These are phyloP conservation scores for Orychophragmus violaceus DNA, from an alignment of 345 rosid genomes.

Conservation along the genomic window DNA sequence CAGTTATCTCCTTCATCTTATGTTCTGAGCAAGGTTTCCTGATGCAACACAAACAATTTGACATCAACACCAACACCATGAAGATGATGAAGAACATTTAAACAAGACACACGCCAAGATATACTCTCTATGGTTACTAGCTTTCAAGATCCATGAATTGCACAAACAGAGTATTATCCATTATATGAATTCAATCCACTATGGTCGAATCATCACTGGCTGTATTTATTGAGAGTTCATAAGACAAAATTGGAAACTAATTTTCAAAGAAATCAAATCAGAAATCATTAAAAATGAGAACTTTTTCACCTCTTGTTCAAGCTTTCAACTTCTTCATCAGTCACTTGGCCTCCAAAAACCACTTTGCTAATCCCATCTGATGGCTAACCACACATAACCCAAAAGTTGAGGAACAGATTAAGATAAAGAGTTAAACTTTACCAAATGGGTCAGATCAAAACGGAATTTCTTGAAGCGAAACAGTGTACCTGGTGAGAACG, in stretches of 20 bases:
- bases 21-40: constrained; percentile 95
- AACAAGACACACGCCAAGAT: neutral
- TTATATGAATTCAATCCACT: neutral
- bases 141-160: too few relatives aligned
- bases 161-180: neutral
- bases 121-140: too few relatives aligned
- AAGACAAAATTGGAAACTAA: constrained; percentile 1
- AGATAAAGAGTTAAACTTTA: neutral
- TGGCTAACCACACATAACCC: constrained; percentile 41
- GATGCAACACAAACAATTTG: neutral
- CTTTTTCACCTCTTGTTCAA: constrained; percentile 71
- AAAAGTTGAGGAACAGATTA: neutral
- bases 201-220: too few relatives aligned
- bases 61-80: neutral
- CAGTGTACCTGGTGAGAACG: constrained; percentile 61
- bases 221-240: neutral
- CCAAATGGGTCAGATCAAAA: neutral
- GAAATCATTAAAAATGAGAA: neutral
- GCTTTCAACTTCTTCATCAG: constrained; percentile 85
- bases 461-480: neutral
- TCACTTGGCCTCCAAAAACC: constrained; percentile 97
- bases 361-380: constrained; percentile 94
- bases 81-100: neutral
- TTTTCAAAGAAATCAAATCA: neutral
- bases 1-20: constrained; percentile 92